Conservation (phyloP, 306 rosid species). For the Carpinus fangiana region DNA sequence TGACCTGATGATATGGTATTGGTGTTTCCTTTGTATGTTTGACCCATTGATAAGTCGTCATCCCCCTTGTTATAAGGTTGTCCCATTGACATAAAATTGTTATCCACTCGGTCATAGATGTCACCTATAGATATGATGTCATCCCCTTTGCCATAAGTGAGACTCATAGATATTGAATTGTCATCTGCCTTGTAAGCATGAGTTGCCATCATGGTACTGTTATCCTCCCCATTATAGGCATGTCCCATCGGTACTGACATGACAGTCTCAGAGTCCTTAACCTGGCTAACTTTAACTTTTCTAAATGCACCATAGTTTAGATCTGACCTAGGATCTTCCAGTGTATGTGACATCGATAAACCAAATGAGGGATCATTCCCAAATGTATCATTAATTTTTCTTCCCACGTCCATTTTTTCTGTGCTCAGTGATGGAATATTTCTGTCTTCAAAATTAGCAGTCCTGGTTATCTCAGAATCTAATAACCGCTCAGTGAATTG, state of each 20-base stretch:
- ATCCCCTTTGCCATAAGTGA: constrained; percentile 48
- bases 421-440: constrained; percentile 32
- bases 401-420: constrained; percentile 42
- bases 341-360: constrained; percentile 53
- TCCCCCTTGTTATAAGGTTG: constrained; percentile 47
- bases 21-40: constrained; percentile 34
- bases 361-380: constrained; percentile 51
- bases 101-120: constrained; percentile 44
- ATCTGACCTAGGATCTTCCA: constrained; percentile 52
- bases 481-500: constrained; percentile 48
- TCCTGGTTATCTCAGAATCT: constrained; percentile 44
- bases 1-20: constrained; percentile 35
- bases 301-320: constrained; percentile 59
- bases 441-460: constrained; percentile 42
- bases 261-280: constrained; percentile 65
- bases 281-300: constrained; percentile 69
- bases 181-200: constrained; percentile 33
- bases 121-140: constrained; percentile 39
- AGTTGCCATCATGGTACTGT: constrained; percentile 25
- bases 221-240: constrained; percentile 43
- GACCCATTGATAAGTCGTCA: constrained; percentile 26
- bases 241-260: constrained; percentile 39
- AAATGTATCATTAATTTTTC: constrained; percentile 51
- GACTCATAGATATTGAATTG: constrained; percentile 42
- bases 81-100: constrained; percentile 48